These are phyloP conservation scores for Rhizopus microsporus DNA, from an alignment of 371 early-diverging fungal species.

Conservation along the genomic window DNA sequence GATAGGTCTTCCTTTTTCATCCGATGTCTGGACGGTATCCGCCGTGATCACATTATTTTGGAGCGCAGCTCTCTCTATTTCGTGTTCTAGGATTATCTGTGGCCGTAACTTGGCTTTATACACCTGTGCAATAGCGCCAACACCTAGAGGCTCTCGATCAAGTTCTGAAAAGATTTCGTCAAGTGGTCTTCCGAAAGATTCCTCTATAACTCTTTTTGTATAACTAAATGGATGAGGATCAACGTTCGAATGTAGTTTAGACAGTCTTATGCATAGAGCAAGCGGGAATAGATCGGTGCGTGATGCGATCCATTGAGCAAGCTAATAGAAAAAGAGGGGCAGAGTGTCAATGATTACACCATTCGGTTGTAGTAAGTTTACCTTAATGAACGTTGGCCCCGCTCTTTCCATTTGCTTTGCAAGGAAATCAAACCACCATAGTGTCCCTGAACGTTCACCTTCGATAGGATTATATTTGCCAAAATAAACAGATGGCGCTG, in stretches of 20 bases:
- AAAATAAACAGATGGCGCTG: conserved; percentile 56
- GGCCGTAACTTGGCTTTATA: conserved; percentile 67
- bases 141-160: conserved; percentile 80
- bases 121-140: conserved; percentile 97
- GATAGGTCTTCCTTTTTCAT: conserved; percentile 25
- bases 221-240: conserved; percentile 74
- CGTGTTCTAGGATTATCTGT: conserved; percentile 31
- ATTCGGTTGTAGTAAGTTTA: conserved; percentile 16
- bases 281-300: conserved; percentile 88
- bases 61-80: conserved; percentile 22
- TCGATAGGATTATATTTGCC: conserved; percentile 50
- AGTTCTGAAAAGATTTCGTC: conserved; percentile 79
- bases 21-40: conserved; percentile 34
- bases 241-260: conserved; percentile 82
- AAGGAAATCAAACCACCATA: conserved; percentile 86
- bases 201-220: conserved; percentile 64
- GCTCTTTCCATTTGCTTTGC: conserved; percentile 80
- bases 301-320: conserved; percentile 97
- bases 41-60: conserved; percentile 31
- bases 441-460: conserved; percentile 59
- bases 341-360: not conserved
- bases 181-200: conserved; percentile 63
- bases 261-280: conserved; percentile 74
- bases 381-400: conserved; percentile 95
- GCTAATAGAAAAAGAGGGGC: conserved; percentile 37